Base-by-base conservation (phyloP, 208 protist species). In the Trypanosoma congolense region DNA sequence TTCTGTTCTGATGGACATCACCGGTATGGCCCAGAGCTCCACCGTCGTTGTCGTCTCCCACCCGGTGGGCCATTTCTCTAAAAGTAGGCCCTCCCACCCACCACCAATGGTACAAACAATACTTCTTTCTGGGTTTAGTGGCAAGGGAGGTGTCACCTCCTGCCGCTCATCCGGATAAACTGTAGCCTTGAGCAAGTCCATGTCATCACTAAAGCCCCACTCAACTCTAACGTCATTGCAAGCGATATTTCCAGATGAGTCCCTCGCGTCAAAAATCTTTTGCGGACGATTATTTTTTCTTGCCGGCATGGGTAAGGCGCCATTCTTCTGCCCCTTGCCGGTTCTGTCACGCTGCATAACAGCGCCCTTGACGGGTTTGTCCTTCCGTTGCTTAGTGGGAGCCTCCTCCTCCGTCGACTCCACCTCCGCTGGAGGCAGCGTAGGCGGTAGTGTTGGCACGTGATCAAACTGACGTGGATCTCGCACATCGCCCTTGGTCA, bases 41-140 rank as follows among this genome's bases (percentile, higher is more conserved):
- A 90, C 80, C 14, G 79, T 85, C 9, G 76, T 78, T 28, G 72
- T 77, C 26, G 83, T 73, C 61, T 90, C 79, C 84, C 83, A 95
- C 25, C 88, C 84, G 54, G 75, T 80, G 19, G 78, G 84, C 84
- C 88, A 95, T 70, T 95, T 95, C 19, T 90, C 84, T 33, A 79
- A 24, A 40, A 95, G 69, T 18, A 95, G 70, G 2, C 84, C 88
- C 55, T 91, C 84, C 84, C 88, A 95, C 46, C 70, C 74, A 25
- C 88, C 88, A 40, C 77, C 88, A 1, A 89, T 50, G 0, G 82
- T 76, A 43, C 55, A 73, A 25, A 73, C 40, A 60, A 92, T 84
- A 45, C 57, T 74, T 47, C 71, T 78, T 26, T 67, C 60, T 0
- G 73, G 67, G 41, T 76, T 73, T 35, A 65, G 48, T 9, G 82